Percentiles rank a stretch among this genome's conserved stretches.
phyloP scores from a whole-genome alignment of 2,329 filamentous ascomycete species.

The Torrubiella hemipterigena region DNA sequence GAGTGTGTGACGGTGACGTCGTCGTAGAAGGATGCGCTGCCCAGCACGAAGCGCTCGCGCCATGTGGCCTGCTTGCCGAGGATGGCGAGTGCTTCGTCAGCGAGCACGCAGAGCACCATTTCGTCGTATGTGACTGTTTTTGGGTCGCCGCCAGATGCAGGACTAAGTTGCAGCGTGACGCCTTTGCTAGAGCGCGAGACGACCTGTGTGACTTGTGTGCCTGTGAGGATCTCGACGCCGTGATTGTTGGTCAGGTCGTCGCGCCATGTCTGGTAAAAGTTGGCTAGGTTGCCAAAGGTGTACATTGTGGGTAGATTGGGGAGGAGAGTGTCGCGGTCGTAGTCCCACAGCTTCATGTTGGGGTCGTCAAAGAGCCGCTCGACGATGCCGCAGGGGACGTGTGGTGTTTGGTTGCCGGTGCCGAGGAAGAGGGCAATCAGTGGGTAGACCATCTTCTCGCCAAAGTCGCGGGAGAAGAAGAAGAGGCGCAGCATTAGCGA shows the following conservation, averaged over 20 bases:
- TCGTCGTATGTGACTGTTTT: constrained; percentile 47
- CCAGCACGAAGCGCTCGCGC: constrained; percentile 55
- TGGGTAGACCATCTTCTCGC: constrained; percentile 58
- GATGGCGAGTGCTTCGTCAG: constrained; percentile 51
- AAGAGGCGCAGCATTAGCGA: constrained; percentile 55
- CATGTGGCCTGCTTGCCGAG: constrained; percentile 44
- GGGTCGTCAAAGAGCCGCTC: constrained; percentile 47
- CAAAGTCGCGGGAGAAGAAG: constrained; percentile 57
- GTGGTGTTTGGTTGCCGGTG: constrained; percentile 62
- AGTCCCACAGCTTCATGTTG: constrained; percentile 48
- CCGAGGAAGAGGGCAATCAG: constrained; percentile 64
- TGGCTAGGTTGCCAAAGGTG: constrained; percentile 49
- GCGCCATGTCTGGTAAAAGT: constrained; percentile 49
- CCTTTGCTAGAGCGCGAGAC: constrained; percentile 36
- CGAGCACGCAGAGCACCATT: constrained; percentile 52
- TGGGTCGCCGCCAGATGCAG: constrained; percentile 36
- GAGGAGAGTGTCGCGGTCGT: constrained; percentile 40
- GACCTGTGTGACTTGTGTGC: constrained; percentile 42
- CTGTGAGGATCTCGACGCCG: constrained; percentile 43
- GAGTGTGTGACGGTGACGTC: constrained; percentile 61
- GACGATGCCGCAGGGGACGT: constrained; percentile 58
- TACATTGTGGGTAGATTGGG: constrained; percentile 54
- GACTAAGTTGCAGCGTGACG: constrained; percentile 41
- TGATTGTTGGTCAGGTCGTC: constrained; percentile 37
- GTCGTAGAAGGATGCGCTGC: constrained; percentile 57